These are phyloP conservation scores for Nicotiana tomentosiformis DNA, from an alignment of 257 asterid species.

Conservation along the genomic window DNA sequence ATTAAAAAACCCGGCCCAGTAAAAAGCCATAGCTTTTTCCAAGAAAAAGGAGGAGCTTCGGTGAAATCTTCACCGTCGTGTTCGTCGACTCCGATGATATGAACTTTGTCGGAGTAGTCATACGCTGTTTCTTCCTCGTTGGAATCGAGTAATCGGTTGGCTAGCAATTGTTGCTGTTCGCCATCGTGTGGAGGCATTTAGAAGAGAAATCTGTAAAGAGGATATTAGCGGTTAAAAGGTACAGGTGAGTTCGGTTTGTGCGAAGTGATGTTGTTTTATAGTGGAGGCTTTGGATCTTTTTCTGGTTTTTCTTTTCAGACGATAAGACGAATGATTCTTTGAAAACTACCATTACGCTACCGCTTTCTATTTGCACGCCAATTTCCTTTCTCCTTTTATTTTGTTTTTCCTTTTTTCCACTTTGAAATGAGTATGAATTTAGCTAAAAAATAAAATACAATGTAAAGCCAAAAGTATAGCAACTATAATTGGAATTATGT, in stretches of 20 bases:
- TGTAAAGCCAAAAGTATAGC: neutral
- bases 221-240: neutral
- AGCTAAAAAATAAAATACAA: neutral
- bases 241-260: neutral
- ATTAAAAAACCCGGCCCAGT: conserved; percentile 79
- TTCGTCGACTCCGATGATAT: conserved; percentile 47
- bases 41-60: conserved; percentile 56
- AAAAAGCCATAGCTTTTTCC: conserved; percentile 79
- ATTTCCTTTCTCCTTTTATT: neutral
- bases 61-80: conserved; percentile 39
- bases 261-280: neutral
- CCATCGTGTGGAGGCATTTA: conserved; percentile 26
- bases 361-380: neutral
- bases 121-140: conserved; percentile 44
- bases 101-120: conserved; percentile 48
- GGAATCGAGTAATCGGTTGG: conserved; percentile 8
- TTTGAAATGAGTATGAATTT: neutral
- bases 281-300: neutral
- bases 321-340: neutral
- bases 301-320: neutral
- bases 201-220: neutral
- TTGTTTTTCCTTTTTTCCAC: neutral
- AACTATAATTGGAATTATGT: neutral
- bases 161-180: conserved; percentile 18
- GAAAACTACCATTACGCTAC: neutral